Percentiles rank a stretch among this genome's conserved stretches.
These are phyloP conservation scores for Fusarium sp. DNA, from an alignment of 2,329 filamentous ascomycete genomes.

Conservation along the genomic window DNA sequence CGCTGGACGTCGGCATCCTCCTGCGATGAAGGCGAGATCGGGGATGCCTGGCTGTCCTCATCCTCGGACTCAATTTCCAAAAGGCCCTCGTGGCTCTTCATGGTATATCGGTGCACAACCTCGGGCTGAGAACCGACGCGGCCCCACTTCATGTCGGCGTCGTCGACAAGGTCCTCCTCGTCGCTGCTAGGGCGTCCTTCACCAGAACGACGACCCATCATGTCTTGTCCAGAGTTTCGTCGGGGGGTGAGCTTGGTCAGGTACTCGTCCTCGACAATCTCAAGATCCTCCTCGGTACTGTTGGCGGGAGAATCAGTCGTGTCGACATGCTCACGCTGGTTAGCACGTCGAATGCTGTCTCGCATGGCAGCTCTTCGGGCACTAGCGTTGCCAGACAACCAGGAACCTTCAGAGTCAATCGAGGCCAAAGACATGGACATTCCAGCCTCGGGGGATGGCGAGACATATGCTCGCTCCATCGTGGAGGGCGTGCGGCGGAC, in stretches of 20 bases:
- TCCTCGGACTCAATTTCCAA: constrained; percentile 57
- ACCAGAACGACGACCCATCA: constrained; percentile 58
- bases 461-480: constrained; percentile 40
- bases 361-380: constrained; percentile 62
- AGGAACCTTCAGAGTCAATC: constrained; percentile 94
- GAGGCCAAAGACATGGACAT: constrained; percentile 90
- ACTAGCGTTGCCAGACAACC: constrained; percentile 83
- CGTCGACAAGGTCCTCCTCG: constrained; percentile 61
- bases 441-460: constrained; percentile 68
- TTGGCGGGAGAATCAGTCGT: constrained; percentile 54
- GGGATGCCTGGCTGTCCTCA: constrained; percentile 46
- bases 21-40: constrained; percentile 44
- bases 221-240: constrained; percentile 39
- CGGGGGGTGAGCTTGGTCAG: constrained; percentile 62
- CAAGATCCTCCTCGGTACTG: constrained; percentile 73
- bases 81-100: constrained; percentile 66
- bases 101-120: constrained; percentile 69
- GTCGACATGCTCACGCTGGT: constrained; percentile 42
- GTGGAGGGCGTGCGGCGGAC: constrained; percentile 34
- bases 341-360: constrained; percentile 51
- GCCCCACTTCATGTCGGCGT: constrained; percentile 64
- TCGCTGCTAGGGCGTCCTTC: constrained; percentile 69
- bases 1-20: constrained; percentile 64
- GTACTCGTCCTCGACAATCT: constrained; percentile 77
- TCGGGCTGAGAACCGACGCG: constrained; percentile 60